Base-by-base conservation (phyloP, 1,284 basidiomycete genomes). In the Ceratobasidium papillatum region DNA sequence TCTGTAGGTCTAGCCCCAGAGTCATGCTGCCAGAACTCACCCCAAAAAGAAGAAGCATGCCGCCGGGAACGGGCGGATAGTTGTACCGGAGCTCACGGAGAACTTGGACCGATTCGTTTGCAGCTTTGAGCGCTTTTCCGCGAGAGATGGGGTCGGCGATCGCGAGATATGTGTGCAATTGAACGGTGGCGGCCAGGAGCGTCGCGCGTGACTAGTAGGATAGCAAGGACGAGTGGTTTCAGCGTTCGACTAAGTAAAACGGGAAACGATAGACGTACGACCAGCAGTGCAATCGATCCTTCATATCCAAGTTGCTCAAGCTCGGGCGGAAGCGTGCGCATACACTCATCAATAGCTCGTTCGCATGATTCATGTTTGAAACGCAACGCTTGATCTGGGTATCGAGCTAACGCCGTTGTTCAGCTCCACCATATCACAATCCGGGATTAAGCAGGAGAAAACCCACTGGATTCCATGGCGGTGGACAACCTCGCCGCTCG, bases 331-430 rank as follows among this genome's bases (percentile, higher is more conserved):
- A 71, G 41, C 12, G 54, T 71, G 19, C 45, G 68, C 56, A 45
- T 45, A n/a, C 52, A 56, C 41, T 71, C 68, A 19, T 14, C 30
- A 19, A 71, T 47, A 2, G 68, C 68, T 41, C 27, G 41, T 22
- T 71, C 68, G 38, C 68, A 71, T 34, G 56, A 38, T 36, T 32
- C 56, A 34, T 71, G 68, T 43, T 71, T 71, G 68, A 25, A 41
- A 27, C 41, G 43, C 54, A 71, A 49, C 9, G 4, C 14, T 2
- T 22, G n/a, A 19, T 71, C 68, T 14, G 56, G 68, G 36, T 32
- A 59, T 36, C 68, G 54, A n/a, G 56, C 68, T 71, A 49, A 7
- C 17, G 36, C 9, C 7, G 14, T 4, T n/a, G 19, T 32, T 59
- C 14, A 25, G 25, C 22, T 59, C 56, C 56, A 38, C 43, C n/a